Conservation (phyloP, 148 eudicot species). For the Persicaria maculosa region DNA sequence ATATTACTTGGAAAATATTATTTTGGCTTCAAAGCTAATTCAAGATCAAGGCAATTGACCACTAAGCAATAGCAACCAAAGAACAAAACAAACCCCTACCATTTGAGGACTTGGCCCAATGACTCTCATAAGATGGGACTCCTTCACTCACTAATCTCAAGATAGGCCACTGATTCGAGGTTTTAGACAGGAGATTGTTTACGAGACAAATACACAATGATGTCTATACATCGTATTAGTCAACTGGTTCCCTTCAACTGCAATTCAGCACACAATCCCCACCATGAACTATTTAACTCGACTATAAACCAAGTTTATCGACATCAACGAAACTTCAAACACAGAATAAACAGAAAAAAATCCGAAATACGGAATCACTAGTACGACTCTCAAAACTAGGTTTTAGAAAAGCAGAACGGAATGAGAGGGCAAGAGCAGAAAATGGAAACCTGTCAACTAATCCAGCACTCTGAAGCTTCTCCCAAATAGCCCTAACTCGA, state of each 20-base stretch:
- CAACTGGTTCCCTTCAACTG: not conserved
- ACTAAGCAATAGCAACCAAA: not conserved
- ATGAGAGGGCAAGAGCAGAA: not conserved
- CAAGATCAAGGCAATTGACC: not conserved
- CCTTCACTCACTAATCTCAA: too few relatives aligned
- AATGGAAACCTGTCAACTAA: slow-evolving; percentile 45
- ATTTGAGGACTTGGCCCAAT: too few relatives aligned
- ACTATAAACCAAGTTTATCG: not conserved
- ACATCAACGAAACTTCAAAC: not conserved
- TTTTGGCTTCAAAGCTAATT: not conserved
- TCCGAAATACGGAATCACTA: not conserved
- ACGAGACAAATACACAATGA: too few relatives aligned
- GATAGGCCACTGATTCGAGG: too few relatives aligned
- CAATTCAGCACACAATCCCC: not conserved
- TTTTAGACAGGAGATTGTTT: too few relatives aligned
- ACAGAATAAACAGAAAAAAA: not conserved
- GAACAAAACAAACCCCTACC: not conserved
- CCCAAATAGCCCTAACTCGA: slow-evolving; percentile 75
- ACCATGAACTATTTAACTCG: not conserved
- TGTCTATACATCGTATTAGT: not conserved
- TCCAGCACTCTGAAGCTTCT: slow-evolving; percentile 46
- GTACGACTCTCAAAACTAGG: not conserved
- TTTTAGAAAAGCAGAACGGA: not conserved
- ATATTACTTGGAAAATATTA: not conserved
- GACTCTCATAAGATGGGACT: too few relatives aligned